Evolutionary conservation across 106 monocot genomes (phyloP).

Genomic region (Dioscorea dumetorum): DNA sequence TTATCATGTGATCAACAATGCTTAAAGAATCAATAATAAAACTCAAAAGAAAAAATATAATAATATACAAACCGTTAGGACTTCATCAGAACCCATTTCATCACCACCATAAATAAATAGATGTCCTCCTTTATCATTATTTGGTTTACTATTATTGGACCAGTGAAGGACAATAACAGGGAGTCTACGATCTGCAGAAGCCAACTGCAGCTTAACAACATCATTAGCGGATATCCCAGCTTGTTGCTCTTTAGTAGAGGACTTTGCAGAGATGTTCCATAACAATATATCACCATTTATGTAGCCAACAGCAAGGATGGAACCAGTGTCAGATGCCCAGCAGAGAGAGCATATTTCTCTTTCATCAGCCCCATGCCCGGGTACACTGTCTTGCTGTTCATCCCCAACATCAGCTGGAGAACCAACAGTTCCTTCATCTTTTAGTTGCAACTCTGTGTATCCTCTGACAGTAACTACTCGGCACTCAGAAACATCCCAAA

Average conservation of each 20-base stretch:
- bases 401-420: constrained; percentile 14
- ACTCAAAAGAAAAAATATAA: neutral
- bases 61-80: constrained; percentile 64
- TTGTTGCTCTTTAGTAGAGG: constrained; percentile 38
- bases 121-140: constrained; percentile 51
- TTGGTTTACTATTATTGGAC: constrained; percentile 49
- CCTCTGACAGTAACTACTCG: constrained; percentile 48
- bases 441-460: constrained; percentile 53
- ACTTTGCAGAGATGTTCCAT: constrained; percentile 61
- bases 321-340: constrained; percentile 66
- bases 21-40: too few relatives aligned
- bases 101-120: constrained; percentile 97
- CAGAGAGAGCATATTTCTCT: constrained; percentile 91
- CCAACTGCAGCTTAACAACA: constrained; percentile 78
- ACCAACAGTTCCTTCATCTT: constrained; percentile 25
- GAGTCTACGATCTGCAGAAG: constrained; percentile 77
- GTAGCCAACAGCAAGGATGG: constrained; percentile 80
- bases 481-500: constrained; percentile 75
- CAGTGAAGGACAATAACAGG: constrained; percentile 96
- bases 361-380: constrained; percentile 38
- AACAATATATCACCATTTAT: constrained; percentile 89
- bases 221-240: constrained; percentile 25
- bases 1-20: too few relatives aligned
- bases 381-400: constrained; percentile 15
- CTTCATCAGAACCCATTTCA: constrained; percentile 98